These are phyloP conservation scores for Candolleomyces aberdarensis DNA, from an alignment of 768 basidiomycete genomes.

Conservation along the genomic window DNA sequence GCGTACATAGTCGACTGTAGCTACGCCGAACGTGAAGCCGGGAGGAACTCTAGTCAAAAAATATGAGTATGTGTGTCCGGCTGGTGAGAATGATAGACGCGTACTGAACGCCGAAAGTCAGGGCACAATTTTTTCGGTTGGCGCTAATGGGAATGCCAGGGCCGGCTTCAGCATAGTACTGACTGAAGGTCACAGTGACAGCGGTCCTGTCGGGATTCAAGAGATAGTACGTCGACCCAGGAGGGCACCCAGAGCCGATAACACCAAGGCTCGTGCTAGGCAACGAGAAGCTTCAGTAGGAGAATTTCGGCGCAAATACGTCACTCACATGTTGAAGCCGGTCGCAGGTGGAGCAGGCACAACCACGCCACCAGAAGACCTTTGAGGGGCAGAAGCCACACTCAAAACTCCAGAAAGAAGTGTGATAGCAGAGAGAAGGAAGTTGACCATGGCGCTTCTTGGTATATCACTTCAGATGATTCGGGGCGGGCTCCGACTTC, in stretches of 20 bases:
- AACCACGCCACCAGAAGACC: neutral
- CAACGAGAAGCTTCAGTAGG: neutral
- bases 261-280: constrained; percentile 7
- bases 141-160: constrained; percentile 16
- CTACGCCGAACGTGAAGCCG: neutral
- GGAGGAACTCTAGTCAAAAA: neutral
- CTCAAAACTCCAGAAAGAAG: no score
- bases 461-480: no score
- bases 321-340: constrained; percentile 10
- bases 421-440: no score
- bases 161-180: constrained; percentile 18
- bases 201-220: constrained; percentile 17
- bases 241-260: constrained; percentile 10
- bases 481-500: no score
- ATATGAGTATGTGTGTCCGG: no score
- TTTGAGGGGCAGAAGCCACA: no score
- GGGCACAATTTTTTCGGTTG: constrained; percentile 22
- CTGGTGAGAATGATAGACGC: no score
- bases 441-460: no score
- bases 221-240: constrained; percentile 14
- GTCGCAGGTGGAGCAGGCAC: constrained; percentile 1
- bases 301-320: neutral
- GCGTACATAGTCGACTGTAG: neutral
- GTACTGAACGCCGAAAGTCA: constrained; percentile 15
- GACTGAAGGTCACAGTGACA: constrained; percentile 19